Evolutionary conservation across 108 stramenopile genomes (phyloP).

Genomic region (Bacterosira constricta): DNA sequence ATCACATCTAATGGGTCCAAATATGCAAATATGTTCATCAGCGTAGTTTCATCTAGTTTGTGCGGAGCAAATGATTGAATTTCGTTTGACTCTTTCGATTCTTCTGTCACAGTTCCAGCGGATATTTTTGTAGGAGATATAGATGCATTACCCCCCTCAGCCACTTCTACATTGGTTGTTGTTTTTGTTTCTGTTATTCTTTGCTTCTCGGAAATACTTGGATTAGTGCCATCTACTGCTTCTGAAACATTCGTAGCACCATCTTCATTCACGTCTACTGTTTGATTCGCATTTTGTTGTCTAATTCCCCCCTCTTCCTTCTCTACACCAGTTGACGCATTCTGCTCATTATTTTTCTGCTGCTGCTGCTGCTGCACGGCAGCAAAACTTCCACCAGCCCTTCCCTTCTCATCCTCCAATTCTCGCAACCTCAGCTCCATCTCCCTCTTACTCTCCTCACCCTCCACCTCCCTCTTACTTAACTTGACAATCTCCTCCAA

Average conservation of each 20-base stretch:
- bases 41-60: slow-evolving; percentile 53
- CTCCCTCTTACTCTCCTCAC: slow-evolving; percentile 21
- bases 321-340: not conserved
- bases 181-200: not conserved
- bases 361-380: not conserved
- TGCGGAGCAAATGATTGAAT: slow-evolving; percentile 4
- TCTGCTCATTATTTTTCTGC: not conserved
- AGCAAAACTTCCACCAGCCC: not conserved
- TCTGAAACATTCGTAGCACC: not conserved
- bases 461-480: slow-evolving; percentile 25
- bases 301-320: not conserved
- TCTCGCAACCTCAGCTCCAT: slow-evolving; percentile 19
- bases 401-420: not conserved
- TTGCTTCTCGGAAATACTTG: no score
- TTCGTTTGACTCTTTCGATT: not conserved
- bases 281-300: not conserved
- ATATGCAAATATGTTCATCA: slow-evolving; percentile 75
- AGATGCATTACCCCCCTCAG: not conserved
- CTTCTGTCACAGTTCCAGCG: not conserved
- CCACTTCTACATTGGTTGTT: not conserved
- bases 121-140: not conserved
- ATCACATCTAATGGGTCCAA: slow-evolving; percentile 79
- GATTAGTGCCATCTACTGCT: not conserved
- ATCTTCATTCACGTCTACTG: not conserved
- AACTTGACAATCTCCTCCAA: slow-evolving; percentile 35